Conservation (phyloP, 2,329 filamentous ascomycete genomes). For the Penicillium hordei region DNA sequence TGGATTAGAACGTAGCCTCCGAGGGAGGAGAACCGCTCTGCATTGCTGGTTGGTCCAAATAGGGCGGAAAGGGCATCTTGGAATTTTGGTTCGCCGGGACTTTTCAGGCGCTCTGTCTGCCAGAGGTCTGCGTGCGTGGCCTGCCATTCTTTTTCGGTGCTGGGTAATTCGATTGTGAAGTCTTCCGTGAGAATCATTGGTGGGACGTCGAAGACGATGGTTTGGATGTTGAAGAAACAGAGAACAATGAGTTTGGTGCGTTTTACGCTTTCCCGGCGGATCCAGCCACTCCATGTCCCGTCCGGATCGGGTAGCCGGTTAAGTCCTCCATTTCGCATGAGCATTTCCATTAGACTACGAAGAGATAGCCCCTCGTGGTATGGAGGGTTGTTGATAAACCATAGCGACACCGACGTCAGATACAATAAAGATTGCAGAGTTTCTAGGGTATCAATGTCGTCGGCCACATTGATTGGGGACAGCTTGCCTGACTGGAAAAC, state of each 20-base stretch:
- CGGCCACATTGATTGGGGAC: constrained; percentile 13
- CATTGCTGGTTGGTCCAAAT: constrained; percentile 22
- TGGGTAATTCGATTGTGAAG: constrained; percentile 32
- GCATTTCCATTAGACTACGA: constrained; percentile 32
- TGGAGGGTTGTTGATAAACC: constrained; percentile 35
- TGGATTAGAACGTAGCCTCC: constrained; percentile 37
- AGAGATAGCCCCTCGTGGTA: constrained; percentile 32
- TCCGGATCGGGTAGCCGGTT: constrained; percentile 31
- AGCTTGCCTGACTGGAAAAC: constrained; percentile 27
- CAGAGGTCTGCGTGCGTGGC: constrained; percentile 25
- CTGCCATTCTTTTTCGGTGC: constrained; percentile 36
- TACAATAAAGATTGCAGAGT: constrained; percentile 32
- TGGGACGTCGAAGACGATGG: constrained; percentile 37
- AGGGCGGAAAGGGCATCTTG: constrained; percentile 31
- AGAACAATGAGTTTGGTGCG: constrained; percentile 36
- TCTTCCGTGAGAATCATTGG: constrained; percentile 35
- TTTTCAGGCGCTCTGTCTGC: constrained; percentile 26
- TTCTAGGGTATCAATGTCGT: constrained; percentile 30
- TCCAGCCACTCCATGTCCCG: constrained; percentile 37
- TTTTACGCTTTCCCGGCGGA: constrained; percentile 32
- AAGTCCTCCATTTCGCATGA: constrained; percentile 30
- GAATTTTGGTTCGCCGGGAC: constrained; percentile 27
- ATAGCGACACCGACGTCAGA: constrained; percentile 31
- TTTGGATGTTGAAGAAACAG: constrained; percentile 39
- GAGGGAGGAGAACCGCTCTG: constrained; percentile 33